Evolutionary conservation across 2,329 filamentous ascomycete species (phyloP).

Genomic region (Colletotrichum ledebouriae): DNA sequence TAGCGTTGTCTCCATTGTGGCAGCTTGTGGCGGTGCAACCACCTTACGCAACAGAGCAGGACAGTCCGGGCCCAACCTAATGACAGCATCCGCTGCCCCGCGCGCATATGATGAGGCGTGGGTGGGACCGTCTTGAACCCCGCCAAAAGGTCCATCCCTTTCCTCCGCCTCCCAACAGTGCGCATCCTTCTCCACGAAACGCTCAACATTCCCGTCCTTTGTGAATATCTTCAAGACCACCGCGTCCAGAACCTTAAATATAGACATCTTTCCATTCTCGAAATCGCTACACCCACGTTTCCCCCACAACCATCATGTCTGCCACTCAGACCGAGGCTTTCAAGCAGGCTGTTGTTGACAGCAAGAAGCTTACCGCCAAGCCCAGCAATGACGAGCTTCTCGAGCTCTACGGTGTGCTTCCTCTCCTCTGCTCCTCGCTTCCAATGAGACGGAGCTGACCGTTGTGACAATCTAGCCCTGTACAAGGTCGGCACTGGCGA

Average conservation of each 20-base stretch:
- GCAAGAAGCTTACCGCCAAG: constrained; percentile 76
- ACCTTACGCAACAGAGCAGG: not conserved
- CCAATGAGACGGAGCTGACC: not conserved
- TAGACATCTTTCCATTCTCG: not conserved
- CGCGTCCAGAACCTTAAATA: constrained; percentile 13
- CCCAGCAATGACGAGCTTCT: constrained; percentile 75
- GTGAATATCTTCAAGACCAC: constrained; percentile 11
- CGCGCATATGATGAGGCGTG: constrained; percentile 41
- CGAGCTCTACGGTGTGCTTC: constrained; percentile 67
- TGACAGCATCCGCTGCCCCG: constrained; percentile 43
- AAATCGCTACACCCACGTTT: constrained; percentile 21
- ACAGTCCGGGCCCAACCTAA: constrained; percentile 18
- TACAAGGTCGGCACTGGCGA: constrained; percentile 71
- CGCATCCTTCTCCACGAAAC: constrained; percentile 30
- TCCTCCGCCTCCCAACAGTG: constrained; percentile 35
- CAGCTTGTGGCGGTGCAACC: constrained; percentile 37
- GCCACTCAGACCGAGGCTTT: constrained; percentile 60
- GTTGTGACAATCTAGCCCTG: constrained; percentile 57
- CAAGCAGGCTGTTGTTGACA: constrained; percentile 71
- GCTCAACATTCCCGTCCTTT: constrained; percentile 34
- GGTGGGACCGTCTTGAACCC: constrained; percentile 34
- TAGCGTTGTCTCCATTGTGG: not conserved
- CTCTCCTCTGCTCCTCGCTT: not conserved
- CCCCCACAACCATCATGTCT: constrained; percentile 54
- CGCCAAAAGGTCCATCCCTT: constrained; percentile 40